phyloP scores from a whole-genome alignment of 768 basidiomycete genomes.

The Termitomyces sp. region DNA sequence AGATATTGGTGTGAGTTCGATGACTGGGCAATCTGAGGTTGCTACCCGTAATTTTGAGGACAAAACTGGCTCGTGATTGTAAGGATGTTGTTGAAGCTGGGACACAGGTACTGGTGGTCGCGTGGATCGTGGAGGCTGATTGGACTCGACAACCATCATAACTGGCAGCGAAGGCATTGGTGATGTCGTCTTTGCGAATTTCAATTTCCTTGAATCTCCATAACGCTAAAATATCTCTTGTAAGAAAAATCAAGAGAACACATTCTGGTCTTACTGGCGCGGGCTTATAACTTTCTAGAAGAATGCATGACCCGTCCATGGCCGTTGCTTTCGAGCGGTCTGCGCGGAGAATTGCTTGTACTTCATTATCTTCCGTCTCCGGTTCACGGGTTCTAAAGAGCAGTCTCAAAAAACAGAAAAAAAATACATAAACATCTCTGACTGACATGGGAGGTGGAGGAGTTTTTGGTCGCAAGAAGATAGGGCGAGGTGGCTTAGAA shows the following conservation, averaged over 20 bases:
- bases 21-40: constrained; percentile 21
- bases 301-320: constrained; percentile 34
- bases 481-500: constrained; percentile 31
- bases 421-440: not conserved
- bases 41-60: constrained; percentile 3
- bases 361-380: constrained; percentile 45
- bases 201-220: constrained; percentile 4
- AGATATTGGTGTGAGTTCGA: constrained; percentile 18
- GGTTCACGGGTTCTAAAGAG: constrained; percentile 45
- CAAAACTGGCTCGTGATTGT: constrained; percentile 20
- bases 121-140: constrained; percentile 34
- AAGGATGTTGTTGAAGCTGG: constrained; percentile 32
- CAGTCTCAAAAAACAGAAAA: not conserved
- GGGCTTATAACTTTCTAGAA: constrained; percentile 21
- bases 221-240: not conserved
- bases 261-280: constrained; percentile 15
- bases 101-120: constrained; percentile 38
- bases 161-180: constrained; percentile 15
- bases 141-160: constrained; percentile 29
- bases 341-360: constrained; percentile 41
- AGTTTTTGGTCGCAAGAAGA: constrained; percentile 44
- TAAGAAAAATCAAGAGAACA: not conserved
- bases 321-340: constrained; percentile 38
- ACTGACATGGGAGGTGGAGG: constrained; percentile 40
- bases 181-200: not conserved